Conservation (phyloP, 495 filamentous ascomycete species). For the Filosporella fistucella region DNA sequence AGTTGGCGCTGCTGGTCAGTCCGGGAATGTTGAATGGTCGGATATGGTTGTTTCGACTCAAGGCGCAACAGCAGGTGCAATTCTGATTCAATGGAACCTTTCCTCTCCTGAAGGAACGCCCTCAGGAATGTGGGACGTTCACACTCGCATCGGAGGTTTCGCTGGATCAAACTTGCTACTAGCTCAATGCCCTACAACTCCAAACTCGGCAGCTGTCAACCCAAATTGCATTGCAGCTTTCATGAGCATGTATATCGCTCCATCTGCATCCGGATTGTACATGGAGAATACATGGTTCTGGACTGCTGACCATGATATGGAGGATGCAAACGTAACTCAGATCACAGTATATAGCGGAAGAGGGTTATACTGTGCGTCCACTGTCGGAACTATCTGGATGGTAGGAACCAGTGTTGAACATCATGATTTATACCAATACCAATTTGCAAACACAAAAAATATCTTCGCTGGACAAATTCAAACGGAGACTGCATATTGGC, state of each 20-base stretch:
- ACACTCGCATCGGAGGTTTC: conserved; percentile 68
- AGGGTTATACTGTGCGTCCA: conserved; percentile 57
- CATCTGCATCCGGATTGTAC: conserved; percentile 47
- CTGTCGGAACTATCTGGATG: conserved; percentile 46
- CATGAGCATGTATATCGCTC: conserved; percentile 63
- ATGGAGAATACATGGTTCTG: conserved; percentile 68
- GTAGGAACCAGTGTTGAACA: conserved; percentile 75
- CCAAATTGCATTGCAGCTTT: conserved; percentile 61
- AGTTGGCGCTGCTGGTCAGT: conserved; percentile 14
- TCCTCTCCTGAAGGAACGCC: conserved; percentile 31
- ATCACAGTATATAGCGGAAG: conserved; percentile 69
- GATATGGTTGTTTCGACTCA: conserved; percentile 25
- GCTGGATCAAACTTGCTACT: conserved; percentile 64
- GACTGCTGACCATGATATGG: conserved; percentile 73
- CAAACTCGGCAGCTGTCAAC: not conserved
- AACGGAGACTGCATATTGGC: conserved; percentile 77
- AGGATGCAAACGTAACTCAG: conserved; percentile 46
- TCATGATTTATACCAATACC: conserved; percentile 77
- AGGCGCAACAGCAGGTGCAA: conserved; percentile 62
- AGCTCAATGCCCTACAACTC: conserved; percentile 47
- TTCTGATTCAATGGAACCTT: conserved; percentile 47
- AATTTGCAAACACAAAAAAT: conserved; percentile 62
- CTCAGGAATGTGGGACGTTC: conserved; percentile 58
- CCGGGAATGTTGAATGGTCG: conserved; percentile 16
- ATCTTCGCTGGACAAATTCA: conserved; percentile 75